These are phyloP conservation scores for Ophiosphaerella korrae DNA, from an alignment of 2,329 filamentous ascomycete species.

Conservation along the genomic window DNA sequence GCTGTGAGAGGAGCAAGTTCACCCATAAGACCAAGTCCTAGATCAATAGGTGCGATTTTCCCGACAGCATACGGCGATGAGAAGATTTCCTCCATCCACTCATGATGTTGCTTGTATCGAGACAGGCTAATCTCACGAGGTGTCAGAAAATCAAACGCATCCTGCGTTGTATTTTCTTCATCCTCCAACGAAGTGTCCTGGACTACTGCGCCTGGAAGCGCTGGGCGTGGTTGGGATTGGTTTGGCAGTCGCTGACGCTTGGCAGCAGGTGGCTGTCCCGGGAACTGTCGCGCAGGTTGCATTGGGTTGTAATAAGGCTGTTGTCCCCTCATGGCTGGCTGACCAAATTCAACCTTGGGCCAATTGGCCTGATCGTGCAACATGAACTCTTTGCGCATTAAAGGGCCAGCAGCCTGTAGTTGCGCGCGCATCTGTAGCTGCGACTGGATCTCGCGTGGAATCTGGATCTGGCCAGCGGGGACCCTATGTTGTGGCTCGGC, in stretches of 20 bases:
- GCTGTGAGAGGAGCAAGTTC: slow-evolving; percentile 81
- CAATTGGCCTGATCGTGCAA: slow-evolving; percentile 86
- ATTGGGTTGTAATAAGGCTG: slow-evolving; percentile 44
- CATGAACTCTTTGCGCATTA: slow-evolving; percentile 92
- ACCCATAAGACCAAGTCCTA: slow-evolving; percentile 79
- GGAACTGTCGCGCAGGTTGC: slow-evolving; percentile 40
- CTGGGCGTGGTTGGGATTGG: slow-evolving; percentile 51
- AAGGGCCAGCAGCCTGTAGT: slow-evolving; percentile 73
- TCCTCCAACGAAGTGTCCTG: slow-evolving; percentile 70
- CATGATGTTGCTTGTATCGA: slow-evolving; percentile 92
- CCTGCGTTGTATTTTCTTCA: slow-evolving; percentile 84
- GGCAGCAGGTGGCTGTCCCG: slow-evolving; percentile 50
- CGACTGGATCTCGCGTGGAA: slow-evolving; percentile 62
- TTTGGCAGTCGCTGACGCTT: slow-evolving; percentile 53
- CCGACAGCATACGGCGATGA: slow-evolving; percentile 85
- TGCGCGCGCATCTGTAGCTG: slow-evolving; percentile 66
- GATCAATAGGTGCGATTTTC: slow-evolving; percentile 84
- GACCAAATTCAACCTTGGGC: slow-evolving; percentile 80
- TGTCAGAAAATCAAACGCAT: slow-evolving; percentile 87
- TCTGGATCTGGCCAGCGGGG: slow-evolving; percentile 69
- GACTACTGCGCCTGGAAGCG: slow-evolving; percentile 30
- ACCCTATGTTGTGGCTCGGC: slow-evolving; percentile 75
- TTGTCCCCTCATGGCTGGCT: slow-evolving; percentile 30
- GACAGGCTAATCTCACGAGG: slow-evolving; percentile 86
- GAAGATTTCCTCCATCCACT: slow-evolving; percentile 98